Conservation (phyloP, 2,329 filamentous ascomycete species). For the Xylariomycetidae sp. region DNA sequence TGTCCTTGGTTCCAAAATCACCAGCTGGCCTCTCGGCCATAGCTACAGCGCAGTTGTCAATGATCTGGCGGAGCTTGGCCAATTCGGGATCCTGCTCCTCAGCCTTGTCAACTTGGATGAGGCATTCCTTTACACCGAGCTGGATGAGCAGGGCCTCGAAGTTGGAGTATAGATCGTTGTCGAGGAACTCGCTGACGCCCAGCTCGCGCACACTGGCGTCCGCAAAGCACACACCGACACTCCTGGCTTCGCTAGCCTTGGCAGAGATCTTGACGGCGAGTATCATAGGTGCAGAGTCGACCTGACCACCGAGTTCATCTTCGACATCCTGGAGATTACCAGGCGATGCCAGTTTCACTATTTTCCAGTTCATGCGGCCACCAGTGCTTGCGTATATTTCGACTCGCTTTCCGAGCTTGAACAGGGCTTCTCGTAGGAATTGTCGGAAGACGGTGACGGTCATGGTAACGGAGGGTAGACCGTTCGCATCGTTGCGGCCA, state of each 20-base stretch:
- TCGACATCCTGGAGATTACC: conserved; percentile 97
- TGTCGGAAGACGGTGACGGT: conserved; percentile 92
- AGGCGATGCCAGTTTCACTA: conserved; percentile 86
- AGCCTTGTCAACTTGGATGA: conserved; percentile 73
- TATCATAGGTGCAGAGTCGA: conserved; percentile 90
- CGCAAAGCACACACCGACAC: conserved; percentile 92
- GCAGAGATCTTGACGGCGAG: conserved; percentile 88
- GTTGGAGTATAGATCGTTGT: conserved; percentile 97
- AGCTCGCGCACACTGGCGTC: conserved; percentile 95
- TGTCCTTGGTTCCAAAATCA: conserved; percentile 86
- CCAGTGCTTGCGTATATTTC: conserved; percentile 80
- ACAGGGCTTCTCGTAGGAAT: conserved; percentile 89
- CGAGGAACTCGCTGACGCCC: conserved; percentile 95
- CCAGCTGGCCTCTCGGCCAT: conserved; percentile 71
- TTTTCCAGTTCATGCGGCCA: conserved; percentile 85
- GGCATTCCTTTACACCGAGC: conserved; percentile 88
- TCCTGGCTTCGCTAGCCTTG: conserved; percentile 79
- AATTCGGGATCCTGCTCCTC: conserved; percentile 85
- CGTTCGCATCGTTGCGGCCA: conserved; percentile 76
- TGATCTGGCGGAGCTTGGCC: conserved; percentile 79
- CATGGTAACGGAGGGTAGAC: conserved; percentile 90
- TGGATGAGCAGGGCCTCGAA: conserved; percentile 96
- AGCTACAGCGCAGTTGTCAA: conserved; percentile 87
- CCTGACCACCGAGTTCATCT: conserved; percentile 81
- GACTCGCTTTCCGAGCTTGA: conserved; percentile 82